Evolutionary conservation across 2,329 filamentous ascomycete species (phyloP).

Genomic region (Penicillium sp.): DNA sequence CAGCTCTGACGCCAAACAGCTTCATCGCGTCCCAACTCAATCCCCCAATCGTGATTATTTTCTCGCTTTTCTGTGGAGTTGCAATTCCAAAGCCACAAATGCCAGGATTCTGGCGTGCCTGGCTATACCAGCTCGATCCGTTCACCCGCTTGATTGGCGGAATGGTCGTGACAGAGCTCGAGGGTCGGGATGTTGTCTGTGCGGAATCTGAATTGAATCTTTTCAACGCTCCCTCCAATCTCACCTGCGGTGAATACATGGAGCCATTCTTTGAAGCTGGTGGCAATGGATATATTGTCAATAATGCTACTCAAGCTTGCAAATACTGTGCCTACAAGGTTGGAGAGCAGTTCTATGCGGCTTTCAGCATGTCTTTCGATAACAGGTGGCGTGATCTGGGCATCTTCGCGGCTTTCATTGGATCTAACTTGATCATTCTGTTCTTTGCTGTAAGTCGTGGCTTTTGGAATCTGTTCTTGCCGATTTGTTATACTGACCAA

Average conservation of each 20-base stretch:
- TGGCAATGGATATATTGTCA: slow-evolving; percentile 71
- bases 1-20: slow-evolving; percentile 74
- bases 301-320: slow-evolving; percentile 67
- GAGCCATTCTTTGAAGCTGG: slow-evolving; percentile 65
- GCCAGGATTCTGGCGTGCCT: slow-evolving; percentile 74
- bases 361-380: slow-evolving; percentile 66
- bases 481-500: slow-evolving; percentile 13
- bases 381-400: slow-evolving; percentile 81
- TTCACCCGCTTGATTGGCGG: slow-evolving; percentile 81
- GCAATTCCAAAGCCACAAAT: slow-evolving; percentile 78
- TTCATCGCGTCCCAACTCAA: slow-evolving; percentile 80
- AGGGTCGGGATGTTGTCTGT: slow-evolving; percentile 66
- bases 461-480: neutral
- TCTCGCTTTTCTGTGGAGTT: slow-evolving; percentile 85
- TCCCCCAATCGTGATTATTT: slow-evolving; percentile 79
- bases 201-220: slow-evolving; percentile 61
- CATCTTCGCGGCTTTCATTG: slow-evolving; percentile 75
- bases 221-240: slow-evolving; percentile 67
- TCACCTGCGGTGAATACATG: slow-evolving; percentile 78
- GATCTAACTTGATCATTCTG: slow-evolving; percentile 70
- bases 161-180: slow-evolving; percentile 76
- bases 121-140: slow-evolving; percentile 81
- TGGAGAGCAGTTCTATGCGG: slow-evolving; percentile 77
- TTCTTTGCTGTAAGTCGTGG: slow-evolving; percentile 56
- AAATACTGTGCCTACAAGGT: slow-evolving; percentile 79